Evolutionary conservation across 2,329 filamentous ascomycete genomes (phyloP).

Genomic region (Aureobasidium uvarum): DNA sequence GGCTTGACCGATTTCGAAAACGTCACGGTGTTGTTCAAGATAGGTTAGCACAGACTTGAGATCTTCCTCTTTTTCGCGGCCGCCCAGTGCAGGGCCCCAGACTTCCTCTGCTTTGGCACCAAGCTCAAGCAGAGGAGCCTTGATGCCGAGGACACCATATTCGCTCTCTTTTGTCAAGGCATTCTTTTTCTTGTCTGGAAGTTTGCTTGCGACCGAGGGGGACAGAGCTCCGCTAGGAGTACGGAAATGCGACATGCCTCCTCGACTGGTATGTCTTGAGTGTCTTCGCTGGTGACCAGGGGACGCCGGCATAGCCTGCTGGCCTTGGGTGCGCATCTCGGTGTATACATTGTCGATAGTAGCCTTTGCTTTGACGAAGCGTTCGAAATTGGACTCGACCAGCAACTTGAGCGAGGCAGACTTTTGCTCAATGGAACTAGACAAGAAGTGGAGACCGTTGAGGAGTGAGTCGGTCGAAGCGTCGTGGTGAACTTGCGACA

Average conservation of each 20-base stretch:
- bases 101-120: conserved; percentile 95
- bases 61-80: conserved; percentile 84
- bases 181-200: conserved; percentile 72
- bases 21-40: conserved; percentile 74
- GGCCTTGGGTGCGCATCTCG: conserved; percentile 81
- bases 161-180: conserved; percentile 90
- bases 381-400: conserved; percentile 97
- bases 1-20: conserved; percentile 75
- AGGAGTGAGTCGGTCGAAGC: conserved; percentile 81
- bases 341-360: conserved; percentile 99
- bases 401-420: conserved; percentile 94
- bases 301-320: conserved; percentile 30
- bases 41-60: conserved; percentile 74
- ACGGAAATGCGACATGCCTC: conserved; percentile 44
- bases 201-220: conserved; percentile 38
- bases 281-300: conserved; percentile 46
- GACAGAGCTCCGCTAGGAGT: conserved; percentile 40
- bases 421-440: conserved; percentile 93
- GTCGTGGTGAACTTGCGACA: conserved; percentile 85
- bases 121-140: conserved; percentile 80
- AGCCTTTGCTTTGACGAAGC: conserved; percentile 94
- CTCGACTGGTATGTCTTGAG: conserved; percentile 66
- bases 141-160: conserved; percentile 85
- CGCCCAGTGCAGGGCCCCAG: conserved; percentile 91
- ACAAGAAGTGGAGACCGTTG: conserved; percentile 78